phyloP scores from a whole-genome alignment of 805 yeast species.

The Yarrowia osloensis region DNA sequence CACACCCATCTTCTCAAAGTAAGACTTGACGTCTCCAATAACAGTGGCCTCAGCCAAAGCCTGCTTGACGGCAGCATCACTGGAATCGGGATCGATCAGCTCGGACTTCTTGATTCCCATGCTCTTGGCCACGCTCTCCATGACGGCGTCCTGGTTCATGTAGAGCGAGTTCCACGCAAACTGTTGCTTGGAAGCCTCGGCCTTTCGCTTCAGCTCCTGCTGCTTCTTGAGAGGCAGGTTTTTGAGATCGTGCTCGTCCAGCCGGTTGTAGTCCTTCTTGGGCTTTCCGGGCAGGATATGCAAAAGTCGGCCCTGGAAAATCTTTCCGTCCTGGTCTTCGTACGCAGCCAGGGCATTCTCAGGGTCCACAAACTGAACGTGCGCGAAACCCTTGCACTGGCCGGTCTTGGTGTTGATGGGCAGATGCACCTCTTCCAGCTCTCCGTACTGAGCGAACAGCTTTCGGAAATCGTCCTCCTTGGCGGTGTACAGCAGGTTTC shows the following conservation, averaged over 20 bases:
- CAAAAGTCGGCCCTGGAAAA: constrained; percentile 89
- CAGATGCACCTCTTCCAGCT: constrained; percentile 82
- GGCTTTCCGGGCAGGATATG: constrained; percentile 86
- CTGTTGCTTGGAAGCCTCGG: constrained; percentile 79
- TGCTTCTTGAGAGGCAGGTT: constrained; percentile 93
- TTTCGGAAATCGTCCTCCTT: constrained; percentile 74
- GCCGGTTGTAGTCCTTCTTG: constrained; percentile 68
- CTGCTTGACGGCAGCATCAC: constrained; percentile 90
- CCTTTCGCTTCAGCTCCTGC: constrained; percentile 76
- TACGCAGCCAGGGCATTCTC: constrained; percentile 78
- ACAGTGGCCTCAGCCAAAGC: constrained; percentile 97
- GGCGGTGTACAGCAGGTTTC: constrained; percentile 80
- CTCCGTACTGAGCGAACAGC: constrained; percentile 69
- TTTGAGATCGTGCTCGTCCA: constrained; percentile 89
- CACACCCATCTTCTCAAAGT: constrained; percentile 81
- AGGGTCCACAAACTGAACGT: constrained; percentile 67
- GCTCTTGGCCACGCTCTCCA: constrained; percentile 82
- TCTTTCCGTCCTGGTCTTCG: constrained; percentile 73
- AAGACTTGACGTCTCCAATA: constrained; percentile 84
- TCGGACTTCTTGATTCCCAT: constrained; percentile 82
- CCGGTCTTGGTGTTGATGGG: constrained; percentile 91
- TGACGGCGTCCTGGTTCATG: constrained; percentile 87
- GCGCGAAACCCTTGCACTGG: constrained; percentile 89
- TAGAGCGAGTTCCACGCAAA: constrained; percentile 95
- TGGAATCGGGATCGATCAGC: constrained; percentile 81